phyloP scores from a whole-genome alignment of 2,329 filamentous ascomycete genomes.

The Fusarium anthophilum region DNA sequence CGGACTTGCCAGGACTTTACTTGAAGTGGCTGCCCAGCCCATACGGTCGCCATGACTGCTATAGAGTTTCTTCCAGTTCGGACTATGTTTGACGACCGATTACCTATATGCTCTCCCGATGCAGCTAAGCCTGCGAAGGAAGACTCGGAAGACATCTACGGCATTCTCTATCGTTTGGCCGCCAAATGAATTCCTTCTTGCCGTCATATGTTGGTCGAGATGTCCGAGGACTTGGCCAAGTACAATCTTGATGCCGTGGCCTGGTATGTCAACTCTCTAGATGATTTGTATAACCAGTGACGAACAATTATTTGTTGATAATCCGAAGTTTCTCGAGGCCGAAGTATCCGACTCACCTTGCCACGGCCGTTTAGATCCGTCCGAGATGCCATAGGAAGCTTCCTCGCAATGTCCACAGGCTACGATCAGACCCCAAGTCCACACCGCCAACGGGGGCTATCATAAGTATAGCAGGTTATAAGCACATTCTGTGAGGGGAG shows the following conservation, averaged over 20 bases:
- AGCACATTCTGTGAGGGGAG: too few relatives aligned
- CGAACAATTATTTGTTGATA: background rate
- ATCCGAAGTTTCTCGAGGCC: background rate
- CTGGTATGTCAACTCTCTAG: background rate
- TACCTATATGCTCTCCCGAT: rapidly evolving
- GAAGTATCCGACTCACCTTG: background rate
- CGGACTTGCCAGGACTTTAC: background rate
- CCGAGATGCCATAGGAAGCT: background rate
- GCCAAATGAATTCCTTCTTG: background rate
- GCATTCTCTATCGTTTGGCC: background rate
- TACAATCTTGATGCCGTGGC: too few relatives aligned
- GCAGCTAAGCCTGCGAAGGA: rapidly evolving
- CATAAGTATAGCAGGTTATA: too few relatives aligned
- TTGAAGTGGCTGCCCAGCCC: too few relatives aligned
- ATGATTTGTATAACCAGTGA: background rate
- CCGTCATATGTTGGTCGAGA: background rate
- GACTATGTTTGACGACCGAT: too few relatives aligned
- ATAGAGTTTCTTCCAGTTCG: background rate
- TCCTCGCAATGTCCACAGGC: background rate
- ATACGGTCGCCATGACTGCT: background rate
- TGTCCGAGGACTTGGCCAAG: background rate
- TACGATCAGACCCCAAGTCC: background rate
- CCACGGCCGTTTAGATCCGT: background rate
- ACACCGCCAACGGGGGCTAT: background rate
- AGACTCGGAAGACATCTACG: rapidly evolving